These are phyloP conservation scores for Glutinoglossum americanum DNA, from an alignment of 495 filamentous ascomycete genomes.

Conservation along the genomic window DNA sequence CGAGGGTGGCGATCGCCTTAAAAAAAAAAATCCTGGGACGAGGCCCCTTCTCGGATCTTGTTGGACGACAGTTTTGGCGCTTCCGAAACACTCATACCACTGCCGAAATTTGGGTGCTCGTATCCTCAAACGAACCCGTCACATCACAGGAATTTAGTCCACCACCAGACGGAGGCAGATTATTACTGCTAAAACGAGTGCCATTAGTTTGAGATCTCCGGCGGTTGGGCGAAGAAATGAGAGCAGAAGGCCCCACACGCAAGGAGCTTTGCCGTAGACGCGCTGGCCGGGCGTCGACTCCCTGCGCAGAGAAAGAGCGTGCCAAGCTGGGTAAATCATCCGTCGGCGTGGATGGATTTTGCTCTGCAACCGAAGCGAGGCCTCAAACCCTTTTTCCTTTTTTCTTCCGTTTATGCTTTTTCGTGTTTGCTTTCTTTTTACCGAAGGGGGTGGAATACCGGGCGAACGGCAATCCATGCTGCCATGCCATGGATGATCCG, in stretches of 20 bases:
- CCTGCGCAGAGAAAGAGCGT: too few species aligned
- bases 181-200: too few species aligned
- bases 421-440: neutral
- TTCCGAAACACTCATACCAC: neutral
- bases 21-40: neutral
- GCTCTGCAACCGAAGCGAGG: neutral
- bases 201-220: too few species aligned
- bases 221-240: too few species aligned
- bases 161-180: neutral
- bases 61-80: neutral
- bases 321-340: too few species aligned
- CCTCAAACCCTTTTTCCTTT: neutral
- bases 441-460: constrained; percentile 1
- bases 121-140: neutral
- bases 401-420: neutral
- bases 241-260: too few species aligned
- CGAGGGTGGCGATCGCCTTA: neutral
- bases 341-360: neutral
- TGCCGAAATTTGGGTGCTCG: neutral
- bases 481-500: neutral
- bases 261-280: too few species aligned
- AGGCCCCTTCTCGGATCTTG: neutral
- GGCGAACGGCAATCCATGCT: neutral
- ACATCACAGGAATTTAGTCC: neutral
- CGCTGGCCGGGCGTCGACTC: too few species aligned